Conservation (phyloP, 352 stramenopile genomes). For the Phytophthora fragariaefolia region DNA sequence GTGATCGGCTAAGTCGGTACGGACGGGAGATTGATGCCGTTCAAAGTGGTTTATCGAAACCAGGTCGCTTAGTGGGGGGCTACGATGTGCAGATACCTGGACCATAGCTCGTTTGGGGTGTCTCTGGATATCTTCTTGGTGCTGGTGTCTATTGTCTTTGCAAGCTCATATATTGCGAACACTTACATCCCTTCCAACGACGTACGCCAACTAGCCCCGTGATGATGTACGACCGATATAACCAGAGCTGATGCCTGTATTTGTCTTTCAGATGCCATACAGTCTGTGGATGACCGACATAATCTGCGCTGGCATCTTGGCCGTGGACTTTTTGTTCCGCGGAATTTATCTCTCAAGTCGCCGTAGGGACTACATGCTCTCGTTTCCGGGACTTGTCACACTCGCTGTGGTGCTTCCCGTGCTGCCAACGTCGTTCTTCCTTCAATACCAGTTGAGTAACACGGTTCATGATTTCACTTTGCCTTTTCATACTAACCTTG, state of each 20-base stretch:
- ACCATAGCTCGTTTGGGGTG: slow-evolving; percentile 39
- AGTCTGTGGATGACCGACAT: slow-evolving; percentile 73
- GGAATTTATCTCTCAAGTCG: slow-evolving; percentile 76
- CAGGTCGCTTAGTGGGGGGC: too few species aligned
- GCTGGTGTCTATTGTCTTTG: slow-evolving; percentile 58
- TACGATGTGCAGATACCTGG: slow-evolving; percentile 32
- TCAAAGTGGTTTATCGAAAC: background rate
- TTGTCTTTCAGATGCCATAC: slow-evolving; percentile 49
- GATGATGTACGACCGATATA: background rate
- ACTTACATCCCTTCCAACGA: slow-evolving; percentile 71
- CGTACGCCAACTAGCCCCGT: slow-evolving; percentile 32
- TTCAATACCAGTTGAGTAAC: slow-evolving; percentile 70
- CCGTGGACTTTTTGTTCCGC: slow-evolving; percentile 73
- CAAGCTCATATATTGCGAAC: slow-evolving; percentile 72
- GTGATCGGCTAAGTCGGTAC: slow-evolving; percentile 43
- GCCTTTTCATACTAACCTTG: background rate
- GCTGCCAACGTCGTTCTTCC: slow-evolving; percentile 71
- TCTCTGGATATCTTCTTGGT: slow-evolving; percentile 35
- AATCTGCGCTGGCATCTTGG: slow-evolving; percentile 64
- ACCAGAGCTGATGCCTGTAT: background rate
- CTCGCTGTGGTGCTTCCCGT: slow-evolving; percentile 76
- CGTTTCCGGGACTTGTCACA: slow-evolving; percentile 60
- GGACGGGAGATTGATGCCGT: background rate
- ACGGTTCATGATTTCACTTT: background rate
- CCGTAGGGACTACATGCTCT: slow-evolving; percentile 70